phyloP scores from a whole-genome alignment of 441 rosid species.

The Jatropha podagrica region DNA sequence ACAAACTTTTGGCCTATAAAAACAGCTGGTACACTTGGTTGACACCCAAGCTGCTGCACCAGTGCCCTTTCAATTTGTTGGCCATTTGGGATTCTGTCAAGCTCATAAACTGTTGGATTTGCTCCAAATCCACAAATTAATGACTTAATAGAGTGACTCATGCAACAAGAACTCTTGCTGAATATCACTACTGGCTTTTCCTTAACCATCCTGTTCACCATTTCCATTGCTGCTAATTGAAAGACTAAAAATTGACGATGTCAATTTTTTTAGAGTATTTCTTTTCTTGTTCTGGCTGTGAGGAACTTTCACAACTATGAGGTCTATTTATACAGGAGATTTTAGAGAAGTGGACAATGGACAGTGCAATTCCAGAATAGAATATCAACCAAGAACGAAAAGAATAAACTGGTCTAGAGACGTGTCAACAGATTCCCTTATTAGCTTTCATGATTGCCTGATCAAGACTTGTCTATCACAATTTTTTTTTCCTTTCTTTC shows the following conservation, averaged over 20 bases:
- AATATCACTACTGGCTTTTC: slow-evolving; percentile 67
- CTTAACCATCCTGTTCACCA: slow-evolving; percentile 37
- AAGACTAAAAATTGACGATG: not conserved
- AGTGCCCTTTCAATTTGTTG: slow-evolving; percentile 55
- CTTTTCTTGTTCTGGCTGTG: not conserved
- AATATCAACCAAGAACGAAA: not conserved
- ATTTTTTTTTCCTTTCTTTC: no score
- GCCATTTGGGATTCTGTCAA: slow-evolving; percentile 54
- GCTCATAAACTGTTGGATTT: slow-evolving; percentile 59
- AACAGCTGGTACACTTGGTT: slow-evolving; percentile 65
- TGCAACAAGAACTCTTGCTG: slow-evolving; percentile 73
- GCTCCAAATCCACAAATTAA: slow-evolving; percentile 59
- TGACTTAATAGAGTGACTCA: slow-evolving; percentile 60
- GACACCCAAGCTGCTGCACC: slow-evolving; percentile 52
- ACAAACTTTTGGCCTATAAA: slow-evolving; percentile 66
- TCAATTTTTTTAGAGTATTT: not conserved
- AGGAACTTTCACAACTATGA: slow-evolving; percentile 5
- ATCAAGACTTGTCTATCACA: slow-evolving; percentile 8
- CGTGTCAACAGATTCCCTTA: slow-evolving; percentile 19
- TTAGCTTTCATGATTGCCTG: slow-evolving; percentile 12
- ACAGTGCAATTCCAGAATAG: not conserved
- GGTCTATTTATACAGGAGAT: slow-evolving; percentile 31
- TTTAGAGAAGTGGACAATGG: not conserved
- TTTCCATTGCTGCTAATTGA: slow-evolving; percentile 24
- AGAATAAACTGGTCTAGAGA: not conserved